Evolutionary conservation across 2,329 filamentous ascomycete species (phyloP).

Genomic region (Aquanectria penicillioides): DNA sequence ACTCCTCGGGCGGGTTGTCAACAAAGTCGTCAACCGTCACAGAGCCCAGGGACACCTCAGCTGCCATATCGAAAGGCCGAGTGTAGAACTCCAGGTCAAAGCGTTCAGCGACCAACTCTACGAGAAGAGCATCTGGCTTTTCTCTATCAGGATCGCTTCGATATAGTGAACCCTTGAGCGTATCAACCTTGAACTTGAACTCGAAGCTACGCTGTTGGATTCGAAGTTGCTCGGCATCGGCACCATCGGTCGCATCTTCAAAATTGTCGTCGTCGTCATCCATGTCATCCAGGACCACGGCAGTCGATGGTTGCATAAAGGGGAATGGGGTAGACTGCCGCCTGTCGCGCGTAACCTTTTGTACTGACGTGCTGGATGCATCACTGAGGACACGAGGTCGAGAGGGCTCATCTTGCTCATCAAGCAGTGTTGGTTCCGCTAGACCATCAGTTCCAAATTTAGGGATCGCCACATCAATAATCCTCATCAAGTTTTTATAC

Average conservation of each 20-base stretch:
- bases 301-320: slow-evolving; percentile 75
- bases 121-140: slow-evolving; percentile 82
- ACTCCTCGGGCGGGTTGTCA: slow-evolving; percentile 86
- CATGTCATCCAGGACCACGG: slow-evolving; percentile 83
- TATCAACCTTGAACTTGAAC: slow-evolving; percentile 95
- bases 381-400: slow-evolving; percentile 59
- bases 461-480: slow-evolving; percentile 95
- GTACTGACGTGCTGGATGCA: slow-evolving; percentile 56
- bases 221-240: slow-evolving; percentile 68
- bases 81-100: slow-evolving; percentile 91
- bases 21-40: slow-evolving; percentile 95
- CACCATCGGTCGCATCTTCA: slow-evolving; percentile 72
- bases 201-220: slow-evolving; percentile 93
- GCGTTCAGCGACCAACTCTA: slow-evolving; percentile 89
- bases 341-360: slow-evolving; percentile 58
- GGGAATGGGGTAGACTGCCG: slow-evolving; percentile 78
- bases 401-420: slow-evolving; percentile 37
- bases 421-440: slow-evolving; percentile 36
- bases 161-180: slow-evolving; percentile 91
- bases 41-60: slow-evolving; percentile 87
- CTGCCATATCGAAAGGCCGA: slow-evolving; percentile 90
- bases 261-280: slow-evolving; percentile 74
- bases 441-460: slow-evolving; percentile 68
- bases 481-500: slow-evolving; percentile 95
- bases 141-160: slow-evolving; percentile 82